phyloP scores from a whole-genome alignment of 805 yeast species.

The Candida tibetensis region DNA sequence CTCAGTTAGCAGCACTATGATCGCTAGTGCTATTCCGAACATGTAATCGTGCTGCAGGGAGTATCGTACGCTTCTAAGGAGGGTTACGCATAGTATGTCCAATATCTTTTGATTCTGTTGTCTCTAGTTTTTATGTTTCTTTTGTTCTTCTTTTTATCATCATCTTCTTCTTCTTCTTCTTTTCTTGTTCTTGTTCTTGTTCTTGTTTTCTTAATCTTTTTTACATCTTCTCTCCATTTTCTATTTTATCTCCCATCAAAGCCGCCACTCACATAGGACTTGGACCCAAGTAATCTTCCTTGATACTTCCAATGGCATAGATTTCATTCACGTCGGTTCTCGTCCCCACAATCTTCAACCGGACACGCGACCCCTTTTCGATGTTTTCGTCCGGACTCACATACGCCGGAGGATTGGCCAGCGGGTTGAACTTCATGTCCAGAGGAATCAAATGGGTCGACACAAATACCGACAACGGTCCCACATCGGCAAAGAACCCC shows the following conservation, averaged over 20 bases:
- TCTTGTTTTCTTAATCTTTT: not conserved
- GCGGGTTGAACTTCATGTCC: slow-evolving; percentile 90
- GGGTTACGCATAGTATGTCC: too few species aligned
- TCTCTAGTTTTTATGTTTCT: too few species aligned
- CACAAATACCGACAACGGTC: slow-evolving; percentile 92
- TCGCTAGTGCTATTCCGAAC: too few species aligned
- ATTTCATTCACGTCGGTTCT: slow-evolving; percentile 96
- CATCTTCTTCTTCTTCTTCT: not conserved
- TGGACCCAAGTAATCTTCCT: slow-evolving; percentile 96
- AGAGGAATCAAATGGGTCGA: slow-evolving; percentile 93
- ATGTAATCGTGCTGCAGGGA: too few species aligned
- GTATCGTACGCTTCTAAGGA: too few species aligned
- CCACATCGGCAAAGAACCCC: slow-evolving; percentile 98
- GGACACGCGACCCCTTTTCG: slow-evolving; percentile 88
- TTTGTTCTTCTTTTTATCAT: not conserved
- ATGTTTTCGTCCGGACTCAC: slow-evolving; percentile 93
- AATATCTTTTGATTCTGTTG: too few species aligned
- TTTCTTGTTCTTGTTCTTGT: not conserved
- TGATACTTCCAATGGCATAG: slow-evolving; percentile 95
- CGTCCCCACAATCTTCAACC: slow-evolving; percentile 95
- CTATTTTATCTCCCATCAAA: not conserved
- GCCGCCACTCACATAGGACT: slow-evolving; percentile 43
- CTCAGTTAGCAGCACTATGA: too few species aligned
- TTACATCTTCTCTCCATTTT: not conserved
- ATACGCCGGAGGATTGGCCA: slow-evolving; percentile 97